A percentile compares a stretch with the other conserved stretches of the same genome.
phyloP scores from a whole-genome alignment of 306 rosid genomes.

The Lupinus albus region DNA sequence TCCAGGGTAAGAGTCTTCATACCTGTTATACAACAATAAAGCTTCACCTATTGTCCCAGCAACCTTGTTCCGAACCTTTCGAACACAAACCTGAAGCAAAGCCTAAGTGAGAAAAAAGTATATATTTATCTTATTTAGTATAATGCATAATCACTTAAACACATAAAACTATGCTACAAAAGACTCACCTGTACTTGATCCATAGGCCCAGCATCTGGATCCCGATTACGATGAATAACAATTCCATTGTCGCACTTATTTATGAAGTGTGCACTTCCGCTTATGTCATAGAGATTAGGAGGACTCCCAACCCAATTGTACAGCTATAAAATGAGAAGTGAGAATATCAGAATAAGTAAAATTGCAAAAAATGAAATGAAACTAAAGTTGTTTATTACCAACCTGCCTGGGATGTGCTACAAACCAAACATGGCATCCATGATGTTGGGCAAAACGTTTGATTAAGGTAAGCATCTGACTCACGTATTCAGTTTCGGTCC shows the following conservation, averaged over 20 bases:
- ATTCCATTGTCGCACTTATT: slow-evolving; percentile 95
- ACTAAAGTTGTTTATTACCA: slow-evolving; percentile 16
- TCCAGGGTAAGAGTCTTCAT: slow-evolving; percentile 12
- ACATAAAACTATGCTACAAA: slow-evolving; percentile 1
- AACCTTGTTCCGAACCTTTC: slow-evolving; percentile 84
- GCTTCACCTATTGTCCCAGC: slow-evolving; percentile 89
- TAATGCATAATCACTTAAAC: slow-evolving; percentile 17
- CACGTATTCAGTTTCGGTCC: slow-evolving; percentile 95
- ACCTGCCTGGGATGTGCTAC: slow-evolving; percentile 99
- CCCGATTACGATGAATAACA: slow-evolving; percentile 86
- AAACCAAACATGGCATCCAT: slow-evolving; percentile 96
- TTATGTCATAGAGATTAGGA: slow-evolving; percentile 91
- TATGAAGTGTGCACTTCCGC: slow-evolving; percentile 94
- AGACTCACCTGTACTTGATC: slow-evolving; percentile 76
- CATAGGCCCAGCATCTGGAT: slow-evolving; percentile 77
- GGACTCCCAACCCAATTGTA: slow-evolving; percentile 79
- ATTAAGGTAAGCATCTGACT: slow-evolving; percentile 92
- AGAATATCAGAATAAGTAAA: slow-evolving; percentile 37
- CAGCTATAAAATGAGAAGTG: slow-evolving; percentile 51
- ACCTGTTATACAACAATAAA: slow-evolving; percentile 74
- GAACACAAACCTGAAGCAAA: slow-evolving; percentile 69
- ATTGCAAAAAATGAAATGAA: neutral
- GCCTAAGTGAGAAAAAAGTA: slow-evolving; percentile 25
- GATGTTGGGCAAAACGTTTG: slow-evolving; percentile 94
- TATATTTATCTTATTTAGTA: slow-evolving; percentile 28